phyloP scores from a whole-genome alignment of 805 yeast genomes.

The Spathaspora hagerdaliae region DNA sequence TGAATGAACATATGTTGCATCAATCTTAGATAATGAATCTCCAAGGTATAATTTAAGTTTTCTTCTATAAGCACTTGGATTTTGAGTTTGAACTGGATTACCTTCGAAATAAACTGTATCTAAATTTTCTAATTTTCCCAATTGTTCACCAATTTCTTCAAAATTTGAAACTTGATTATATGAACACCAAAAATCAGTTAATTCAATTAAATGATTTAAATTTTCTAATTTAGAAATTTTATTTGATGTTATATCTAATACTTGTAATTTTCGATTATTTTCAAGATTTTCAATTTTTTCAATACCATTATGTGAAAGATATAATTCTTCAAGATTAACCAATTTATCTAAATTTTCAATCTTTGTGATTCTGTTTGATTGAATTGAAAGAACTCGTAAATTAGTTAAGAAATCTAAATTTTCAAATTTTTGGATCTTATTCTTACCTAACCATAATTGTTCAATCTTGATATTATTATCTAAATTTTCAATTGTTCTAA shows the following conservation, averaged over 20 bases:
- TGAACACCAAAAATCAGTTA: conserved; percentile 95
- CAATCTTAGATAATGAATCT: conserved; percentile 74
- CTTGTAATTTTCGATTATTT: conserved; percentile 58
- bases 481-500: conserved; percentile 57
- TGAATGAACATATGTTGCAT: conserved; percentile 67
- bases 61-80: conserved; percentile 80
- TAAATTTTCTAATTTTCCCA: conserved; percentile 57
- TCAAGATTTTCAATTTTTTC: conserved; percentile 74
- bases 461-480: conserved; percentile 52
- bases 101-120: conserved; percentile 94
- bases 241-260: conserved; percentile 81
- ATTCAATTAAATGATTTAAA: conserved; percentile 56
- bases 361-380: conserved; percentile 74
- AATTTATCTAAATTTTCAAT: conserved; percentile 78
- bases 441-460: conserved; percentile 92
- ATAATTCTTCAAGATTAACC: conserved; percentile 74
- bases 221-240: conserved; percentile 58
- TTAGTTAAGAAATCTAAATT: conserved; percentile 58
- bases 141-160: conserved; percentile 62
- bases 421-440: conserved; percentile 61
- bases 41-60: conserved; percentile 73
- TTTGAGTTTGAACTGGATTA: conserved; percentile 74
- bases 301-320: conserved; percentile 82
- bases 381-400: conserved; percentile 78
- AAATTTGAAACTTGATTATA: conserved; percentile 67